Conservation (phyloP, 148 eudicot species). For the Nepenthes mirabilis region DNA sequence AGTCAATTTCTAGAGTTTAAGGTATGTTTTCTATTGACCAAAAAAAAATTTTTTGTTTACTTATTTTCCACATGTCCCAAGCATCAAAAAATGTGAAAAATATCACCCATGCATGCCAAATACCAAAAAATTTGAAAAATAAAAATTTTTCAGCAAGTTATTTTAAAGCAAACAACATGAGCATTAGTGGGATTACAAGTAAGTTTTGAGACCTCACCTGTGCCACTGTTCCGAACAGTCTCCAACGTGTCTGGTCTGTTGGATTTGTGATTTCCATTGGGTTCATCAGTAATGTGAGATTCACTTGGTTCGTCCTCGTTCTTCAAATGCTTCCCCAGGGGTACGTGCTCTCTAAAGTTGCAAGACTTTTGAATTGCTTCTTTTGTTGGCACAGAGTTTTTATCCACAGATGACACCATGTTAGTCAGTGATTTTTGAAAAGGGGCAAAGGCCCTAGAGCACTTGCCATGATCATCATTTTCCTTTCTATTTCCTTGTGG, state of each 20-base stretch:
- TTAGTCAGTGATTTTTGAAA: slow-evolving; percentile 33
- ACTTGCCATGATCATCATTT: slow-evolving; percentile 18
- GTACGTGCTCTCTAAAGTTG: slow-evolving; percentile 33
- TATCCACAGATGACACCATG: slow-evolving; percentile 21
- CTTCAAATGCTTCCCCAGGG: slow-evolving; percentile 13
- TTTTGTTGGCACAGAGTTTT: slow-evolving; percentile 16
- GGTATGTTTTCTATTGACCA: too few species aligned
- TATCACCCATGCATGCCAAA: too few species aligned
- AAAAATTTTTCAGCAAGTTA: too few species aligned
- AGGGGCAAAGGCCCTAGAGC: slow-evolving; percentile 27
- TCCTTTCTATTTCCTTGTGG: slow-evolving; percentile 19
- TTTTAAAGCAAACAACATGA: too few species aligned
- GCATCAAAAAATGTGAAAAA: too few species aligned
- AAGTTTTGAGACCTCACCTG: slow-evolving; percentile 17
- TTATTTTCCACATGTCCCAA: too few species aligned
- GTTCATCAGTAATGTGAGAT: slow-evolving; percentile 25
- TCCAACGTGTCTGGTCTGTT: slow-evolving; percentile 25
- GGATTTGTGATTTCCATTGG: slow-evolving; percentile 14
- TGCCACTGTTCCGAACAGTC: slow-evolving; percentile 18
- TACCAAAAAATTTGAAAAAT: too few species aligned
- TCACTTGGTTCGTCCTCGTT: slow-evolving; percentile 22
- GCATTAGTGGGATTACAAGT: neutral
- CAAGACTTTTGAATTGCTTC: slow-evolving; percentile 22
- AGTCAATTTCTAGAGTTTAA: too few species aligned
- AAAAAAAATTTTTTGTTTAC: too few species aligned